Evolutionary conservation across 2,329 filamentous ascomycete species (phyloP).

Genomic region (Venturia pyrina): DNA sequence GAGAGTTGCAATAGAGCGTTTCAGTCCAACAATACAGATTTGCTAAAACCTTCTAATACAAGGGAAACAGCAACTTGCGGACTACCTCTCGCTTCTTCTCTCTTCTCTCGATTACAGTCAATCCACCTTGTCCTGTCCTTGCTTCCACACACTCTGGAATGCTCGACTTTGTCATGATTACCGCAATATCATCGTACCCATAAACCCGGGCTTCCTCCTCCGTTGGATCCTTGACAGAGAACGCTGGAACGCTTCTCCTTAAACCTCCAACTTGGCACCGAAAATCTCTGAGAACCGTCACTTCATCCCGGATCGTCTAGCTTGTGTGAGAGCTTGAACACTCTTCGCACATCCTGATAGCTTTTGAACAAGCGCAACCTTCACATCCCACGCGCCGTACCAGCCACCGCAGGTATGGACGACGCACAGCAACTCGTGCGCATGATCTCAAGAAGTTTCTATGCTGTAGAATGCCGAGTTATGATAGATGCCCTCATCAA

Average conservation of each 20-base stretch:
- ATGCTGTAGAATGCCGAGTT: constrained; percentile 72
- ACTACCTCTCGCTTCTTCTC: not conserved
- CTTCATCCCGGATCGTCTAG: not conserved
- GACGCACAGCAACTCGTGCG: constrained; percentile 52
- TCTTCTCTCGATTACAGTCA: not conserved
- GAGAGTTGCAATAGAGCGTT: not conserved
- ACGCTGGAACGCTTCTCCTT: not conserved
- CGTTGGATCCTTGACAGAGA: not conserved
- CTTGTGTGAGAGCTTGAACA: not conserved
- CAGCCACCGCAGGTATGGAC: not conserved
- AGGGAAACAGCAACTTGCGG: not conserved
- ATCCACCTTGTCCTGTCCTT: not conserved
- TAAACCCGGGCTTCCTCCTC: not conserved
- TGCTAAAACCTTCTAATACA: not conserved
- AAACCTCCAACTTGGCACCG: not conserved
- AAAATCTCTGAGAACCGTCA: not conserved
- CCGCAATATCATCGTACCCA: not conserved
- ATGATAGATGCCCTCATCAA: constrained; percentile 71
- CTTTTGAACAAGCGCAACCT: not conserved
- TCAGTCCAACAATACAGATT: not conserved
- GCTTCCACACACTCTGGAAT: not conserved
- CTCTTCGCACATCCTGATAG: not conserved
- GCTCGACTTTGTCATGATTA: not conserved
- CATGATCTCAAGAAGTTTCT: constrained; percentile 78
- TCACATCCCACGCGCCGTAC: not conserved